Base-by-base conservation (phyloP, 2,329 filamentous ascomycete species). In the Alternaria hordeiaustralica region DNA sequence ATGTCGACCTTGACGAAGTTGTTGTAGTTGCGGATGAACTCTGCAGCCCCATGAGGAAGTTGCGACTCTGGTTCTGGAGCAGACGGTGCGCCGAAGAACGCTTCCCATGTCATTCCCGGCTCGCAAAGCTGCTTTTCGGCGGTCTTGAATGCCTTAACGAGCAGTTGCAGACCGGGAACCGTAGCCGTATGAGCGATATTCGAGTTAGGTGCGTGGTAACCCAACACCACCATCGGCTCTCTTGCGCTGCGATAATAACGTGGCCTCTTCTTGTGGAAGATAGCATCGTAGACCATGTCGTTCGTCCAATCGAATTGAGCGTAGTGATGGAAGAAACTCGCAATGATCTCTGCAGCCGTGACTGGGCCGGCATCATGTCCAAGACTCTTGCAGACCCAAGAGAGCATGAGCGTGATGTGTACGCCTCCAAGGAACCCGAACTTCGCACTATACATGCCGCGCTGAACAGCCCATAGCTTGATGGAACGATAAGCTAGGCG, bases 401-500 rank as follows among this genome's bases (percentile, higher is more conserved):
- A 84, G 9, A 92, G 80, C 72, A 92, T 82, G 21, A 90, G 78
- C 0, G 87, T 85, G 56, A 92, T 86, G 67, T 91, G 89, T 20
- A 90, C 87, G 4, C 89, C 89, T 6, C 88, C 86, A 0, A 92
- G 81, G 63, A 88, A 89, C 0, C 90, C 90, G 68, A 91, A 91
- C 51, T 84, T 87, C 2, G 88, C 84, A 0, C 87, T 85, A 74
- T 91, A 92, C 15, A 92, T 82, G 1, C 90, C 90, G 7, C 87
- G 84, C 11, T 83, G 79, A 58, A 84, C 83, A 2, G 89, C 87
- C 89, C 89, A 92, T 1, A 84, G 80, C 70, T 87, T 89, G 72
- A 92, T 84, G 59, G 86, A 82, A 2, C 87, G 84, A 69, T 90
- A 87, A 0, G 88, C 88, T 8, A 85, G 70, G 7, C 85, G 84